Percentiles rank a stretch among this genome's conserved stretches.
Conservation (phyloP, 116 monocot species). For the Zostera marina region DNA sequence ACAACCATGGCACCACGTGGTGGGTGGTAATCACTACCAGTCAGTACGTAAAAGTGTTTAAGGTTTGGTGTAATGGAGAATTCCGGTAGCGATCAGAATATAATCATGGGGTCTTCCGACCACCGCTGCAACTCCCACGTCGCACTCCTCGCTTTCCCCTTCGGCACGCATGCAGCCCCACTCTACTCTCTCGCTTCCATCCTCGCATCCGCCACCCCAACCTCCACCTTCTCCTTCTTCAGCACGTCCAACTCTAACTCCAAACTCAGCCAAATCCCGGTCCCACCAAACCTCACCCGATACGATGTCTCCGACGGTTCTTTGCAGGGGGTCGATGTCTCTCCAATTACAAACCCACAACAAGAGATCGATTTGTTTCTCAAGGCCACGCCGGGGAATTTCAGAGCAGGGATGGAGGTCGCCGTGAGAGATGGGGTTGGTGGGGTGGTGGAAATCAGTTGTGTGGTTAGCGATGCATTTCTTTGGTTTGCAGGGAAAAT, state of each 20-base stretch:
- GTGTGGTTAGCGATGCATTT: constrained; percentile 25
- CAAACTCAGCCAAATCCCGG: not conserved
- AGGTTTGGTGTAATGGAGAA: no score
- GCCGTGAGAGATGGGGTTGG: constrained; percentile 10
- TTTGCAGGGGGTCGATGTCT: constrained; percentile 2
- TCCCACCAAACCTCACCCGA: constrained; percentile 12
- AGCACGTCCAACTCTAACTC: constrained; percentile 25
- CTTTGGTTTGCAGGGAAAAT: constrained; percentile 21
- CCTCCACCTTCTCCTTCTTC: constrained; percentile 30
- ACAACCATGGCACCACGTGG: no score
- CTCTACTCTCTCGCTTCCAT: constrained; percentile 38
- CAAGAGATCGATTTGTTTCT: constrained; percentile 16
- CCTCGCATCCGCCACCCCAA: constrained; percentile 30
- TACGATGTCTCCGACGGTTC: constrained; percentile 15
- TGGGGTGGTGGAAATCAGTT: constrained; percentile 6
- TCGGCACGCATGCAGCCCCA: constrained; percentile 45
- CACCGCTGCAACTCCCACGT: constrained; percentile 21
- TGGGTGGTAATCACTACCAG: no score
- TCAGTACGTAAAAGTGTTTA: no score
- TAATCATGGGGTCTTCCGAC: constrained; percentile 1
- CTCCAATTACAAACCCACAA: not conserved
- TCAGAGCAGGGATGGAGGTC: constrained; percentile 11
- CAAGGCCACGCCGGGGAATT: constrained; percentile 9
- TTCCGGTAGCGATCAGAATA: no score
- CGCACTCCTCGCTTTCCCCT: constrained; percentile 63